Conservation (phyloP, 2,329 filamentous ascomycete species). For the Colletotrichum tamarilloi region DNA sequence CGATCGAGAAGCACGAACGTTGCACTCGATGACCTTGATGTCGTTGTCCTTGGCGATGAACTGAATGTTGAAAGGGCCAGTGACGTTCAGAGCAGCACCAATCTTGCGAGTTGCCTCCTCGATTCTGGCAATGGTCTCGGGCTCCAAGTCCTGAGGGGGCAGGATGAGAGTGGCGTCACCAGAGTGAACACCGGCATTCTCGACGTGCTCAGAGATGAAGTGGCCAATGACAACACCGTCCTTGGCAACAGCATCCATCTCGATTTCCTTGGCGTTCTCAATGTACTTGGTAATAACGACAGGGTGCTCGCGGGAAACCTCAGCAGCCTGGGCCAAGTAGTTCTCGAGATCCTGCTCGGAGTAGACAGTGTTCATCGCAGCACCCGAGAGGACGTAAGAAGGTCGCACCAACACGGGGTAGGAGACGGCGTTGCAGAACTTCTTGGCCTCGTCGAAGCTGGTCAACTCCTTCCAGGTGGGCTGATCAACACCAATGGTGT, state of each 20-base stretch:
- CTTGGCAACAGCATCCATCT: constrained; percentile 97
- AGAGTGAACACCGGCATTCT: constrained; percentile 98
- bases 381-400: constrained; percentile 96
- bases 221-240: constrained; percentile 92
- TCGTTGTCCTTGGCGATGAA: constrained; percentile 99
- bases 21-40: constrained; percentile 99
- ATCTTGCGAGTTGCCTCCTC: constrained; percentile 97
- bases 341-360: constrained; percentile 90
- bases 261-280: constrained; percentile 98
- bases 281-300: constrained; percentile 99
- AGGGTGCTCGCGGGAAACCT: constrained; percentile 94
- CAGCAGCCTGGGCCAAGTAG: constrained; percentile 89
- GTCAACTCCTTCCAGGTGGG: constrained; percentile 98
- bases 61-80: constrained; percentile 98
- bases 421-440: constrained; percentile 87
- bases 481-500: constrained; percentile 94
- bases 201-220: constrained; percentile 98
- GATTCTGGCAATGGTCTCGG: constrained; percentile 89
- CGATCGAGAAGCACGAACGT: constrained; percentile 93
- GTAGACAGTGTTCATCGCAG: constrained; percentile 99
- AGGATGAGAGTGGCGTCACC: constrained; percentile 96
- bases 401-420: constrained; percentile 96
- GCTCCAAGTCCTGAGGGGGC: constrained; percentile 91
- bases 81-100: constrained; percentile 91
- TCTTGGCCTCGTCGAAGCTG: constrained; percentile 88